Base-by-base conservation (phyloP, 179 eudicot species). In the Carnegiea gigantea region DNA sequence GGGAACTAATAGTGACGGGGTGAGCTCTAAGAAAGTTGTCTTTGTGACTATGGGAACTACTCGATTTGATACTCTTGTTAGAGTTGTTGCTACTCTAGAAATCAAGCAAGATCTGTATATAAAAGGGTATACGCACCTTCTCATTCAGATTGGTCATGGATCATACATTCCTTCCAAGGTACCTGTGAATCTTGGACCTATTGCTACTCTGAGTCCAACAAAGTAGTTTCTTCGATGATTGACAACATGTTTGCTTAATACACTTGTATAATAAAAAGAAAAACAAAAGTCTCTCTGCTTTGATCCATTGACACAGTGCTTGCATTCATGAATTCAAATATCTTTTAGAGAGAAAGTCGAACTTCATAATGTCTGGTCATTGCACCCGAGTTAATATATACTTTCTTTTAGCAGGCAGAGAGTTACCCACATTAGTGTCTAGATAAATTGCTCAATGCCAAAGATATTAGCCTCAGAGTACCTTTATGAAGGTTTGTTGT, bases 31-130 rank as follows among this genome's bases (percentile, higher is more conserved):
- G 87, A 92, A 85, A 73, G 76, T 80, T 18, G 98, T 89, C 75
- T 92, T 95, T 86, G 98, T 93, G 85, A 95, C 97, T 43, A 97
- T 91, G 36, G 98, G 95, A 53, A 92, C 97, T 67, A 93, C 99
- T 15, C 79, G 89, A 60, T 93, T 95, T 82, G 99, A 95, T 85
- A 88, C 99, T 53, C 91, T 95, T 84, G 97, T 93, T 77, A 88
- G 82, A 91, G 93, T 88, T 5, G 95, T 92, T 73, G 93, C 93
- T 82, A 83, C 95, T 18, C 80, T 73, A 18, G 91, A 92, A 87
- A 90, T 93, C 80, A 91, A 88, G 87, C 84, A 86, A 81, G 90
- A 86, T 78, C 80, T 95, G 73, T 90, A 85, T 70, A 85, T 83
- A 36, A 90, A 90, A 89, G 98, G 99, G 71, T 93, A 91, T 81